A percentile compares a stretch with the other conserved stretches of the same genome.
These are phyloP conservation scores for Euclidium syriacum DNA, from an alignment of 345 rosid genomes.

Conservation along the genomic window DNA sequence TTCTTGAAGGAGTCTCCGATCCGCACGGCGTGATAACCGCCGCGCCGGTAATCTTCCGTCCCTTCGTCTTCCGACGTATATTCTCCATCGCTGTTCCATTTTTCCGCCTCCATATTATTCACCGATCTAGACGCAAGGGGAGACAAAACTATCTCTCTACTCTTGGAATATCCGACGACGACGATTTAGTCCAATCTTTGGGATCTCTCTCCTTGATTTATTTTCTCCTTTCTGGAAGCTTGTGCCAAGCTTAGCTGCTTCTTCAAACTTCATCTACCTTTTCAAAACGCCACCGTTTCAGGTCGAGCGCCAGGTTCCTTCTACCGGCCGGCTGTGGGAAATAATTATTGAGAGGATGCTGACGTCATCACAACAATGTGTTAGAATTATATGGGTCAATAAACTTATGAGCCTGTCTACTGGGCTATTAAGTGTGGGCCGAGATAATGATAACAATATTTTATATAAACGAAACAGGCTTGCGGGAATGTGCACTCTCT, in stretches of 20 bases:
- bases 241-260: constrained; percentile 19
- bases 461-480: not conserved
- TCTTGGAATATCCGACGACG: constrained; percentile 8
- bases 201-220: constrained; percentile 9
- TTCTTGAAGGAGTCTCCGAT: constrained; percentile 81
- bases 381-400: not conserved
- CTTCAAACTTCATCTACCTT: constrained; percentile 23
- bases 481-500: not conserved
- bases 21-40: constrained; percentile 87
- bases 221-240: constrained; percentile 21
- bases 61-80: constrained; percentile 97
- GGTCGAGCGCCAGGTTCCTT: not conserved
- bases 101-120: constrained; percentile 45
- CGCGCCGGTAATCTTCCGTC: constrained; percentile 76
- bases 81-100: constrained; percentile 54
- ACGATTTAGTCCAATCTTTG: constrained; percentile 7
- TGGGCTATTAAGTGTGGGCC: not conserved
- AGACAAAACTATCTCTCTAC: not conserved
- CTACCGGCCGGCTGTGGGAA: constrained; percentile 1
- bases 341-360: constrained; percentile 13
- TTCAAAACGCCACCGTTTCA: constrained; percentile 20
- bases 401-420: not conserved
- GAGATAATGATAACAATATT: not conserved
- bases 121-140: constrained; percentile 4
- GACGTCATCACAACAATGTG: not conserved